Evolutionary conservation across 1,139 yeast genomes (phyloP).

Genomic region (Trichomonascaceae sp.): DNA sequence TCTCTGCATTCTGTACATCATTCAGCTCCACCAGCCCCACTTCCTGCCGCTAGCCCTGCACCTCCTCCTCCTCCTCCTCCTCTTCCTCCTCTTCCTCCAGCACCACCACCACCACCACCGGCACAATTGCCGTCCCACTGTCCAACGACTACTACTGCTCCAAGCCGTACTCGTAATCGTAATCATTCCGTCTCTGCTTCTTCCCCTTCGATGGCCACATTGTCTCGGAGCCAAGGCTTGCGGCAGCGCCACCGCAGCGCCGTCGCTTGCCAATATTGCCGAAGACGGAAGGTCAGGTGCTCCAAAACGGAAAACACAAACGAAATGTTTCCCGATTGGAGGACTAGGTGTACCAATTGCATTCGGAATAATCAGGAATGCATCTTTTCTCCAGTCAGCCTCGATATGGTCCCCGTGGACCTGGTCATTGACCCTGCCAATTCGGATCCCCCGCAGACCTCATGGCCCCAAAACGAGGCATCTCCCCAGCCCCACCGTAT

Average conservation of each 20-base stretch:
- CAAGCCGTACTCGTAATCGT: no score
- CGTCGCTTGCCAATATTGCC: slow-evolving; percentile 23
- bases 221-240: no score
- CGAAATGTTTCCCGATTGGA: slow-evolving; percentile 8
- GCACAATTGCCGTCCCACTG: background rate
- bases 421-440: background rate
- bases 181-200: no score
- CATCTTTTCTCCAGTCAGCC: slow-evolving; percentile 24
- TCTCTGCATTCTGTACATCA: no score
- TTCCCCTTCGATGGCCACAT: no score
- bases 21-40: no score
- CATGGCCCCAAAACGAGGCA: no score
- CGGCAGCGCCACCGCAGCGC: slow-evolving; percentile 19
- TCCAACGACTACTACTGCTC: no score
- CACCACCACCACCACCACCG: background rate
- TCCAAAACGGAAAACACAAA: background rate
- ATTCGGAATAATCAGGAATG: slow-evolving; percentile 23
- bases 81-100: background rate
- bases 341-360: slow-evolving; percentile 22
- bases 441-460: no score
- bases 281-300: slow-evolving; percentile 17
- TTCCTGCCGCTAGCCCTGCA: no score
- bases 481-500: no score
- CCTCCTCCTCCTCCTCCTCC: background rate
- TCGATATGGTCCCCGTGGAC: slow-evolving; percentile 5